Evolutionary conservation across 129 eudicot species (phyloP), one percentile per base, ranked within the genome.

Genomic region (Flaveria sonorensis): DNA sequence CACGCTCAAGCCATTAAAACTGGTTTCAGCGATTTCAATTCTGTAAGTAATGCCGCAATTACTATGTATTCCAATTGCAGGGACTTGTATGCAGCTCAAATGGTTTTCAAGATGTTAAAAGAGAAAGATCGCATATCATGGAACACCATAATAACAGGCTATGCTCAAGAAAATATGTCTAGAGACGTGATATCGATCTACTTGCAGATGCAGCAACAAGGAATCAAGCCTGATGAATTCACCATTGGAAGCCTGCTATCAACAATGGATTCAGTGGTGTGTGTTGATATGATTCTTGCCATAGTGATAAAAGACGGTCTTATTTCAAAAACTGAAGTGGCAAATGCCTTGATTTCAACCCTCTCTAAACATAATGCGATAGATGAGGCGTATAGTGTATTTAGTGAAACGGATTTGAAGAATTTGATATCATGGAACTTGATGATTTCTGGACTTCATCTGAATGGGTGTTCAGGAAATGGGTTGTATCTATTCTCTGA

Each of bases 401-500:
- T 93, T 83, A 14, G 2, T 15, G 82, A 76, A 3, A 84, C 70
- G 63, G 10, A 18, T 30, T 78, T 43, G 4, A 90, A 72, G 82
- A 93, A 93, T 77, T 66, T 72, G 64, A 90, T 93, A 67, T 84
- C 98, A 11, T 93, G 97, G 97, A 90, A 93, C 76, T 82, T 97
- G 0, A 77, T 93, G 81, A 90, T 93, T 61, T 85, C 84, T 4
- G 92, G 96, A 26, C 83, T 84, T 72, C 85, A 88, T 62, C 57
- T 81, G 62, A 90, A 84, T 40, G 92, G 88, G 19, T 65, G 57
- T 50, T 91, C 91, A 0, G 20, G 26, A 18, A 45, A 76, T 52
- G 91, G 86, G 24, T 77, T 90, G 72, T 71, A 82, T 60, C 70
- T 73, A 51, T 90, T 90, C 76, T 83, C 89, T 24, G 48, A 81